Base-by-base conservation (phyloP, 129 eudicot genomes). In the Lactuca sativa region DNA sequence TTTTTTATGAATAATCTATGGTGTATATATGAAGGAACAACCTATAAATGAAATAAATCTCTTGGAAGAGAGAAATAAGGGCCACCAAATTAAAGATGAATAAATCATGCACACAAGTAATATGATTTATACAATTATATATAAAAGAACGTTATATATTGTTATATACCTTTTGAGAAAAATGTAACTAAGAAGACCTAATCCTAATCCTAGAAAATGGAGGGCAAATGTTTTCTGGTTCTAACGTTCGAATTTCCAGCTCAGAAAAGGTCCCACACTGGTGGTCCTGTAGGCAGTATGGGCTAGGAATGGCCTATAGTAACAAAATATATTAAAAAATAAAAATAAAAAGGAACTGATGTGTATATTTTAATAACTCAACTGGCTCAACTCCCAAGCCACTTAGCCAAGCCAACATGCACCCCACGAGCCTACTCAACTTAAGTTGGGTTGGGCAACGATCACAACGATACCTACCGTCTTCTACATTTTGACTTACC, bases 161-260 rank as follows among this genome's bases (percentile, higher is more conserved):
- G 30, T 25, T 25, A 25, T 25, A 25, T 25, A 25, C 30, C 30
- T 25, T 25, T 25, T 25, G 30, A 25, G 30, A 25, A 25, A 25
- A 25, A 25, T 25, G 30, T 25, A 25, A 25, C 30, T 25, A 48
- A 4, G 33, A 11, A 74, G 34, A 47, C 58, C 11, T 55, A 10
- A 66, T 5, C 58, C 11, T 55, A 10, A 66, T 5, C 7, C 40
- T 16, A 66, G 53, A 34, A 47, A 56, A 56, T 58, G 79, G 79
- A 48, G 67, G 73, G 67, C 73, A 74, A 66, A 56, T 66, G 73
- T 66, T 18, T 43, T 41, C 11, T 13, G 38, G 72, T 64, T 65
- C 41, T 36, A 75, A 75, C 79, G 79, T 75, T 75, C 79, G 74
- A 75, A 75, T 75, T 74, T 66, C 62, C 13, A 57, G 59, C 37